These are phyloP conservation scores for Babesia bigemina DNA, from an alignment of 169 alveolate genomes.

Conservation along the genomic window DNA sequence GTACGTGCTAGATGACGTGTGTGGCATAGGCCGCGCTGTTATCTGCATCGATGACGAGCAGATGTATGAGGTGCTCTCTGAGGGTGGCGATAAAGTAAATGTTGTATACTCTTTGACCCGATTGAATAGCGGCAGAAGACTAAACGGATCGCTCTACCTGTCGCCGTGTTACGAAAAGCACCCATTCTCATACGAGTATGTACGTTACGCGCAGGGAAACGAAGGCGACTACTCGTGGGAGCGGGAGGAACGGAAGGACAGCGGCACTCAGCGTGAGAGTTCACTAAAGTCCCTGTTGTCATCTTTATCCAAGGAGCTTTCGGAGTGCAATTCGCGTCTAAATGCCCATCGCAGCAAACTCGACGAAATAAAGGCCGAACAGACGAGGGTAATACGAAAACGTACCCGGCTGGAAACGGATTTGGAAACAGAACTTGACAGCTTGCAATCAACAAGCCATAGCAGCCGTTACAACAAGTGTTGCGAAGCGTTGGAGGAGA, in stretches of 20 bases:
- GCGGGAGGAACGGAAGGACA: constrained; percentile 32
- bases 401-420: constrained; percentile 61
- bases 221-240: constrained; percentile 17
- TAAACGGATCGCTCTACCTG: constrained; percentile 50
- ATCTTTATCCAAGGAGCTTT: constrained; percentile 27
- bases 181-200: constrained; percentile 44
- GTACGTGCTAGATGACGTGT: constrained; percentile 31
- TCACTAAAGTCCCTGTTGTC: neutral
- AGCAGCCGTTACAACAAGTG: constrained; percentile 14
- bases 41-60: constrained; percentile 49
- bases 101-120: constrained; percentile 46
- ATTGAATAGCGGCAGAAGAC: constrained; percentile 41
- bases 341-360: constrained; percentile 6
- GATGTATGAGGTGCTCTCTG: constrained; percentile 26
- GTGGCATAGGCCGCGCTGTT: constrained; percentile 31
- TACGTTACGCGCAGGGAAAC: constrained; percentile 3
- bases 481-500: constrained; percentile 22
- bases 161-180: constrained; percentile 61
- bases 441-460: constrained; percentile 4
- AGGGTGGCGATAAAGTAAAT: constrained; percentile 13
- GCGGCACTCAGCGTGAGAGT: constrained; percentile 38
- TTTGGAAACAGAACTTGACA: constrained; percentile 31
- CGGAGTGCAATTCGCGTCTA: constrained; percentile 5
- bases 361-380: constrained; percentile 4
- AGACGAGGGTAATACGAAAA: constrained; percentile 38